phyloP scores from a whole-genome alignment of 805 yeast genomes.

The Candida schatavii region DNA sequence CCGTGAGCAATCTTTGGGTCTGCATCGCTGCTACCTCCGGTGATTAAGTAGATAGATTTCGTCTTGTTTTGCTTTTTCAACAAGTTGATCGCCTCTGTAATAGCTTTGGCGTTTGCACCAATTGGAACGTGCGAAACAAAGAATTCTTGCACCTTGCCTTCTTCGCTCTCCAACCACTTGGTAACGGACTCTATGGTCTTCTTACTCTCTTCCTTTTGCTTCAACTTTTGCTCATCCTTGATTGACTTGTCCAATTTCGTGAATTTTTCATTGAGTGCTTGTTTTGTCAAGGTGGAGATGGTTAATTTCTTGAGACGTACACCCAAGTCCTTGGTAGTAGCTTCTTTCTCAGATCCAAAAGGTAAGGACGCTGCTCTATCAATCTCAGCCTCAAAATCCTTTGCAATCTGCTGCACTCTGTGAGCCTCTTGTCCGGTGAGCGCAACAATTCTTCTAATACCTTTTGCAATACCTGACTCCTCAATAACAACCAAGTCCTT shows the following conservation, averaged over 20 bases:
- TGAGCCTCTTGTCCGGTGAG: constrained; percentile 91
- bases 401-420: constrained; percentile 83
- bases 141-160: constrained; percentile 49
- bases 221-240: constrained; percentile 82
- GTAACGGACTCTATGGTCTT: constrained; percentile 75
- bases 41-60: constrained; percentile 74
- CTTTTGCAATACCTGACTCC: constrained; percentile 98
- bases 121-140: constrained; percentile 69
- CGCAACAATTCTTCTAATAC: constrained; percentile 96
- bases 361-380: constrained; percentile 59
- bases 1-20: constrained; percentile 88
- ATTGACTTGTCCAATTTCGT: constrained; percentile 77
- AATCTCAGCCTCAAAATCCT: constrained; percentile 62
- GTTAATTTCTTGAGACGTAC: constrained; percentile 79
- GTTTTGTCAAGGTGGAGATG: constrained; percentile 80
- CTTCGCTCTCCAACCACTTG: constrained; percentile 54
- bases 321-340: constrained; percentile 76
- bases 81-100: constrained; percentile 85
- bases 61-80: constrained; percentile 74
- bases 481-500: constrained; percentile 86
- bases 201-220: constrained; percentile 86
- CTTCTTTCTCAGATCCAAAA: constrained; percentile 77
- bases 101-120: constrained; percentile 85
- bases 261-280: constrained; percentile 70
- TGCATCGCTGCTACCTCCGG: constrained; percentile 55